phyloP scores from a whole-genome alignment of 2,329 filamentous ascomycete genomes.

The Endothia cerciana region DNA sequence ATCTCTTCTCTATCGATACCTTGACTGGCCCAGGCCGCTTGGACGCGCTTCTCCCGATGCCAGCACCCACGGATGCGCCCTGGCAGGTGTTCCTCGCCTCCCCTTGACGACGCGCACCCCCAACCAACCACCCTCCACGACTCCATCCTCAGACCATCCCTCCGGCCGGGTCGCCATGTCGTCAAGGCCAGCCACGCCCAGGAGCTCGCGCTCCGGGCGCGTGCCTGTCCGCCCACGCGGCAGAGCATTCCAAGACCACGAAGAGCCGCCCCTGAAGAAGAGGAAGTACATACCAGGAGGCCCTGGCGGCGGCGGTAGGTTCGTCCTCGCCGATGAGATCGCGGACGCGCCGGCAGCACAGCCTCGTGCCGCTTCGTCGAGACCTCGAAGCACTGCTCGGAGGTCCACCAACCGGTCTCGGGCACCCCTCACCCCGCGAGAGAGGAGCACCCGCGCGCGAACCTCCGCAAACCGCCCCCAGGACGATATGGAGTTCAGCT shows the following conservation, averaged over 20 bases:
- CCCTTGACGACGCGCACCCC: constrained; percentile 29
- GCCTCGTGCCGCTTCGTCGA: constrained; percentile 54
- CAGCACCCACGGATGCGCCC: constrained; percentile 16
- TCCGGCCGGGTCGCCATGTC: constrained; percentile 20
- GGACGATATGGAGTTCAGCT: constrained; percentile 75
- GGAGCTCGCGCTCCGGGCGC: constrained; percentile 31
- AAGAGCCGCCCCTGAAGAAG: constrained; percentile 69
- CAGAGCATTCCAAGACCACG: constrained; percentile 39
- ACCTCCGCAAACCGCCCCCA: constrained; percentile 55
- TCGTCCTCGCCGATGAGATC: constrained; percentile 70
- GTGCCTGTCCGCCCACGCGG: constrained; percentile 47
- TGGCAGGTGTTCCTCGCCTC: constrained; percentile 25
- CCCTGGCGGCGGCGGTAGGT: constrained; percentile 82
- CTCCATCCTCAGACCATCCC: constrained; percentile 9
- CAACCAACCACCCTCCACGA: constrained; percentile 6
- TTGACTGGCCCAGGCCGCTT: constrained; percentile 4
- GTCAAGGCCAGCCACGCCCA: constrained; percentile 26
- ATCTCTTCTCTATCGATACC: not conserved
- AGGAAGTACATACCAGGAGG: constrained; percentile 84
- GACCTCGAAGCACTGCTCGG: constrained; percentile 54
- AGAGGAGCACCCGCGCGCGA: constrained; percentile 60
- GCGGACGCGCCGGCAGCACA: constrained; percentile 59
- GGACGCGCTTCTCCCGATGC: constrained; percentile 26
- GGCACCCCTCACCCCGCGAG: constrained; percentile 56
- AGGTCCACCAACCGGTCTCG: constrained; percentile 52